These are phyloP conservation scores for Albifimbria verrucaria DNA, from an alignment of 2,329 filamentous ascomycete genomes.

Conservation along the genomic window DNA sequence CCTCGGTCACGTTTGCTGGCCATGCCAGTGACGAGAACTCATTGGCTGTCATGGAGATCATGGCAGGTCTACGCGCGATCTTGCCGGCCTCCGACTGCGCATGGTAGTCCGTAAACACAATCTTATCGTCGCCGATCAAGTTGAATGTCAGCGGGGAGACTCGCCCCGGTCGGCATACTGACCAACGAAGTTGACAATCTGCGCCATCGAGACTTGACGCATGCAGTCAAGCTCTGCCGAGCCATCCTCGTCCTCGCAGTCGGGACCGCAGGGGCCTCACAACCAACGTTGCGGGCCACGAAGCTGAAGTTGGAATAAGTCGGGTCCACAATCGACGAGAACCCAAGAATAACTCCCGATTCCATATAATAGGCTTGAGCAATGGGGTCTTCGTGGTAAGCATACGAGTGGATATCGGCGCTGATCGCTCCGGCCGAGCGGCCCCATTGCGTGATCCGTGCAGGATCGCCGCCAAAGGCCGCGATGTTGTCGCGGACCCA, in stretches of 20 bases:
- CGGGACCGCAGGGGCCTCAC: constrained; percentile 17
- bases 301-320: constrained; percentile 30
- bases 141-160: constrained; percentile 21
- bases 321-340: constrained; percentile 19
- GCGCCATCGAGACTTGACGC: constrained; percentile 26
- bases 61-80: constrained; percentile 21
- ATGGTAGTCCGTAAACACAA: constrained; percentile 28
- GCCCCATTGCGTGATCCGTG: constrained; percentile 1
- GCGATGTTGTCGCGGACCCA: constrained; percentile 3
- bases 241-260: constrained; percentile 8
- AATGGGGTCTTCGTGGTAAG: constrained; percentile 43
- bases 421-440: constrained; percentile 4
- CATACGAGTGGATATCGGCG: constrained; percentile 39
- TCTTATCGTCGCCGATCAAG: constrained; percentile 22
- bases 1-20: constrained; percentile 20
- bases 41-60: constrained; percentile 30
- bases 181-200: constrained; percentile 29
- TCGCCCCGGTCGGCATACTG: constrained; percentile 18
- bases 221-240: constrained; percentile 32
- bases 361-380: constrained; percentile 37
- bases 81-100: constrained; percentile 18
- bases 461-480: constrained; percentile 1
- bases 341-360: constrained; percentile 34
- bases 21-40: constrained; percentile 25
- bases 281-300: constrained; percentile 29